phyloP scores from a whole-genome alignment of 2,329 filamentous ascomycete species.

The Trichoderma koningiopsis region DNA sequence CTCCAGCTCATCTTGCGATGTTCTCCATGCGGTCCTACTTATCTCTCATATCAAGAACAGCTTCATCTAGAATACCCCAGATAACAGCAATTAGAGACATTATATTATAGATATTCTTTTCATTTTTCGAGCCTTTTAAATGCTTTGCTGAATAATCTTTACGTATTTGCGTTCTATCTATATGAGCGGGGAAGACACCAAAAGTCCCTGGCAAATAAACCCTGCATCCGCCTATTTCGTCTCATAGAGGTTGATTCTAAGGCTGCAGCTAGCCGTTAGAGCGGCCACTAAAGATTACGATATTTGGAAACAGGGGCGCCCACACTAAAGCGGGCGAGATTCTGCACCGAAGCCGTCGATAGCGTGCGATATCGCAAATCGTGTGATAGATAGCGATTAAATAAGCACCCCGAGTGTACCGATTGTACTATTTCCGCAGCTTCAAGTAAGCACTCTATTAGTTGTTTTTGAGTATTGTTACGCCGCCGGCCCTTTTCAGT shows the following conservation, averaged over 20 bases:
- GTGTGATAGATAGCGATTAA: neutral
- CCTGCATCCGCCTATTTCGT: neutral
- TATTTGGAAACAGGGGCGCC: neutral
- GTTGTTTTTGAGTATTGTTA: neutral
- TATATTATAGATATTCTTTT: neutral
- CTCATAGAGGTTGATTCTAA: neutral
- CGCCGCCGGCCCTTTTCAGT: neutral
- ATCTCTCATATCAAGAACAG: neutral
- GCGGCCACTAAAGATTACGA: neutral
- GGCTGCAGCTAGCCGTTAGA: neutral
- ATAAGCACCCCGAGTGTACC: neutral
- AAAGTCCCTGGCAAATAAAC: neutral
- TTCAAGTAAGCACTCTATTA: neutral
- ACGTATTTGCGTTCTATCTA: neutral
- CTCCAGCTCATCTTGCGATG: neutral
- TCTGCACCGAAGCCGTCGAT: neutral
- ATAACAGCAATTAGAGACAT: neutral
- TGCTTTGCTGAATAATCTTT: neutral
- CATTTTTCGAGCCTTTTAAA: neutral
- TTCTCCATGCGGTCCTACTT: neutral
- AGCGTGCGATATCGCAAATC: neutral
- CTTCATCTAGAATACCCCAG: neutral
- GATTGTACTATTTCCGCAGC: neutral
- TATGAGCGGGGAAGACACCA: neutral
- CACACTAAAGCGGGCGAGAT: neutral